These are phyloP conservation scores for Coniella vitis DNA, from an alignment of 2,329 filamentous ascomycete genomes.

Conservation along the genomic window DNA sequence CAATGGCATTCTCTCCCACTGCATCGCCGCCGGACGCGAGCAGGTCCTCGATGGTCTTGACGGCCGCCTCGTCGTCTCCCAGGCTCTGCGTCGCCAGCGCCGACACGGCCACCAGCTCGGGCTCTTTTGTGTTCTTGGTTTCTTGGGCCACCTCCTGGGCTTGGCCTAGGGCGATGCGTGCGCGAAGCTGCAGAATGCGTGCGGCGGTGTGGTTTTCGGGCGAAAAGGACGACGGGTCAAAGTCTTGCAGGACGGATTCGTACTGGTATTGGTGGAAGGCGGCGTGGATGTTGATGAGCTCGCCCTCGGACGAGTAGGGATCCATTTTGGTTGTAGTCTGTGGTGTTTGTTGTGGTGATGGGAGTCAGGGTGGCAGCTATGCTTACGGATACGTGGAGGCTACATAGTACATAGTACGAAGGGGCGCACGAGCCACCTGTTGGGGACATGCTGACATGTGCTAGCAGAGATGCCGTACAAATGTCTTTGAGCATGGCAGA, in stretches of 20 bases:
- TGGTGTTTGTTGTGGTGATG: too few relatives aligned
- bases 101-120: slow-evolving; percentile 70
- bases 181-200: slow-evolving; percentile 71
- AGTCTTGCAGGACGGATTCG: slow-evolving; percentile 70
- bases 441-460: too few relatives aligned
- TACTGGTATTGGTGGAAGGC: slow-evolving; percentile 77
- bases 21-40: slow-evolving; percentile 58
- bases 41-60: slow-evolving; percentile 59
- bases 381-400: too few relatives aligned
- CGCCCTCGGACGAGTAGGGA: slow-evolving; percentile 63
- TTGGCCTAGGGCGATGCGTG: slow-evolving; percentile 76
- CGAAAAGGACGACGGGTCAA: slow-evolving; percentile 74
- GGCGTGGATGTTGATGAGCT: slow-evolving; percentile 66
- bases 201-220: slow-evolving; percentile 70
- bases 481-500: too few relatives aligned
- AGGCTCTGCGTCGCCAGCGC: slow-evolving; percentile 63
- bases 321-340: too few relatives aligned
- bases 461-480: too few relatives aligned
- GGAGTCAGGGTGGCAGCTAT: too few relatives aligned
- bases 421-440: too few relatives aligned
- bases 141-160: slow-evolving; percentile 65
- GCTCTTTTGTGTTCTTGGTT: slow-evolving; percentile 54
- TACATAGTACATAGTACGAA: too few relatives aligned
- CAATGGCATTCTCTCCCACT: slow-evolving; percentile 65
- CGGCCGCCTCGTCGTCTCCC: slow-evolving; percentile 56